phyloP scores from a whole-genome alignment of 169 alveolate species.

The Plasmodium gallinaceum region DNA sequence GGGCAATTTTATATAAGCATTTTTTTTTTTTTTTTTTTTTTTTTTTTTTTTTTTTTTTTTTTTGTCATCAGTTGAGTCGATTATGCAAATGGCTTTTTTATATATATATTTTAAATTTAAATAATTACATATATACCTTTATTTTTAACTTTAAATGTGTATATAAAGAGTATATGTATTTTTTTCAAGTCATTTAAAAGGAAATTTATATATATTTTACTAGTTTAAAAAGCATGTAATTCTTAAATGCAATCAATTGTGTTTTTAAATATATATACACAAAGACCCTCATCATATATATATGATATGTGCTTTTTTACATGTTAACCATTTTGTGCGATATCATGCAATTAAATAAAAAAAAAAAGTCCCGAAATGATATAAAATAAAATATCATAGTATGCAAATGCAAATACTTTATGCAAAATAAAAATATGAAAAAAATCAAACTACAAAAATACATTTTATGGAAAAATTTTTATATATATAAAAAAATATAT shows the following conservation, averaged over 20 bases:
- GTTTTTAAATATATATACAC: not conserved
- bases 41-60: too few relatives aligned
- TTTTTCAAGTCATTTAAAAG: too few relatives aligned
- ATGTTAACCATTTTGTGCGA: not conserved
- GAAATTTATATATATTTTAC: too few relatives aligned
- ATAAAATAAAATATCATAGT: not conserved
- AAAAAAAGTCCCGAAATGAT: not conserved
- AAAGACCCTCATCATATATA: not conserved
- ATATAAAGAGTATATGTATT: not conserved
- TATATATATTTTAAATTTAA: slow-evolving; percentile 15
- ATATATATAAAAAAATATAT: too few relatives aligned
- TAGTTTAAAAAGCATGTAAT: not conserved
- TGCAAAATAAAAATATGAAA: not conserved
- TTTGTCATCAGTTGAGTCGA: slow-evolving; percentile 30
- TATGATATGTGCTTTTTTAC: not conserved
- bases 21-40: too few relatives aligned
- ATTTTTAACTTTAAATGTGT: not conserved
- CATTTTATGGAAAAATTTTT: not conserved
- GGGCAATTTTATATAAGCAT: not conserved
- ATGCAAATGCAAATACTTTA: not conserved
- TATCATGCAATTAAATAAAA: not conserved
- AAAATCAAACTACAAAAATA: not conserved
- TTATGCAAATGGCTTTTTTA: not conserved
- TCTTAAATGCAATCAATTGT: not conserved
- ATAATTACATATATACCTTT: slow-evolving; percentile 4